phyloP scores from a whole-genome alignment of 2,329 filamentous ascomycete species.

The Sporothrix brasiliensis region DNA sequence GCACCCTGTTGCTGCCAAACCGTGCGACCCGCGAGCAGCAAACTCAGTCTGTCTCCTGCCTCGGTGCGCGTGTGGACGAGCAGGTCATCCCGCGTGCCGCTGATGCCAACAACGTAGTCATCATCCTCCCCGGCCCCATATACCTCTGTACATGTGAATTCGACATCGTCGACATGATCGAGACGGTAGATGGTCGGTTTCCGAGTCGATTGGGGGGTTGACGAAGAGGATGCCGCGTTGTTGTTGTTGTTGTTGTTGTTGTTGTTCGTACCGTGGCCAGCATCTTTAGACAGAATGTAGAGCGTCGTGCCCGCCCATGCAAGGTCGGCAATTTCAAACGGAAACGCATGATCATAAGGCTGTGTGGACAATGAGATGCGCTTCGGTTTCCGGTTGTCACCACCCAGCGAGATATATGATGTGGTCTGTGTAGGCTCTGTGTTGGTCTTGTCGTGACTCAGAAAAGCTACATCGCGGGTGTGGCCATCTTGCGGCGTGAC shows the following conservation, averaged over 20 bases:
- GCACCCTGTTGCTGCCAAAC: background rate
- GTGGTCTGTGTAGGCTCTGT: too few relatives aligned
- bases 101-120: background rate
- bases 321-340: background rate
- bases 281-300: background rate
- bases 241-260: too few relatives aligned
- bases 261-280: background rate
- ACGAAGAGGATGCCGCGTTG: background rate
- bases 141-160: background rate
- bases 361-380: background rate
- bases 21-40: background rate
- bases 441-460: background rate
- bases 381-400: background rate
- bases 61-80: constrained; percentile 2
- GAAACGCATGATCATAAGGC: background rate
- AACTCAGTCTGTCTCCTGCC: background rate
- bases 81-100: background rate
- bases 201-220: background rate
- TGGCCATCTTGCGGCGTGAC: background rate
- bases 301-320: background rate
- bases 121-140: background rate
- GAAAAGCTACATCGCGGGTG: background rate
- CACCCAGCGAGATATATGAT: background rate
- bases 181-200: too few relatives aligned
- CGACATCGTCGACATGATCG: too few relatives aligned